Evolutionary conservation across 768 basidiomycete genomes (phyloP), one percentile per base, ranked within the genome.

Genomic region (Hericium rajendrae): DNA sequence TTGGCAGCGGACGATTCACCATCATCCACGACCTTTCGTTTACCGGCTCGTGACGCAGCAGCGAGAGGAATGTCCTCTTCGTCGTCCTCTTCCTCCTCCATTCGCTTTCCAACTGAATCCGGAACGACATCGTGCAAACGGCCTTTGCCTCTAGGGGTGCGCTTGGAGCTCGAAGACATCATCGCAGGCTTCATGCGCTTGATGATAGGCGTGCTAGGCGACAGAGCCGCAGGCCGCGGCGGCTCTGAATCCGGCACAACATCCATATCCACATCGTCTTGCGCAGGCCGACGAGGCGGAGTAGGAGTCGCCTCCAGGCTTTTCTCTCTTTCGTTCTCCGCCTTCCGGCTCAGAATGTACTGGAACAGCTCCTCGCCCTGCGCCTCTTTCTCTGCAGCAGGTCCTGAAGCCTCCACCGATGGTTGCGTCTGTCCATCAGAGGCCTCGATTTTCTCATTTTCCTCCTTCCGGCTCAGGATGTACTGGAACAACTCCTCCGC

Each of bases 181-280:
- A 50, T 22, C 39, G 54, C 51, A 15, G 40, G 41, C n/a, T 12
- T 24, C 49, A 38, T 24, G 20, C 22, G 18, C 49, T 22, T 37
- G 40, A 48, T 32, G 38, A 28, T 46, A n/a, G 51, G 51, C 26
- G 11, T 54, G 26, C 38, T 32, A 56, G 53, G 53, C 38, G 51
- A 48, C 58, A n/a, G 59, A 58, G 49, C 66, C 71, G n/a, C 20
- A 20, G 70, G 74, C 28, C 71, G 72, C 18, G 70, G 66, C 50
- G 81, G 78, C 60, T 86, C 85, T 2, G 85, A 86, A 64, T 86
- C 86, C 2, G 85, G 83, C 15, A 88, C 73, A 53, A 84, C 56
- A 37, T 81, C 81, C 62, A 76, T 72, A 41, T 64, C 57, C 26
- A 62, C 58, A 10, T 50, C 57, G 3, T 50, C 40, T n/a, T 32